phyloP scores from a whole-genome alignment of 441 rosid genomes.

The Populus tomentosa region DNA sequence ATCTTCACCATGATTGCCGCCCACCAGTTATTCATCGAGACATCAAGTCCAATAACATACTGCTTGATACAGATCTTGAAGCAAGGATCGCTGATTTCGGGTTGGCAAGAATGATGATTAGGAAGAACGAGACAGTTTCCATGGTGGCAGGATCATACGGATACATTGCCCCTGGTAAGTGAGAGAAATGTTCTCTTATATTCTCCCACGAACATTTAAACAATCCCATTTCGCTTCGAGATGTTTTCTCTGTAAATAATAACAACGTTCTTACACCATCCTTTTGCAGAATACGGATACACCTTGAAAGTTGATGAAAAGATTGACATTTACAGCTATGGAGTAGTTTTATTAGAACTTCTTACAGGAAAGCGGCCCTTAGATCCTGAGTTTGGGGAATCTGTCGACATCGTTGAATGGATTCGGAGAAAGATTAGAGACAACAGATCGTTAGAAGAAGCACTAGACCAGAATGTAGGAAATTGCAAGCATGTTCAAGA shows the following conservation, averaged over 20 bases:
- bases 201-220: neutral
- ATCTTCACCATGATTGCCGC: constrained; percentile 94
- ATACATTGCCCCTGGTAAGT: constrained; percentile 90
- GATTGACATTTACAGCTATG: constrained; percentile 82
- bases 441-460: constrained; percentile 54
- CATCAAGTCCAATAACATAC: constrained; percentile 89
- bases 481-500: constrained; percentile 81
- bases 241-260: neutral
- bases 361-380: constrained; percentile 60
- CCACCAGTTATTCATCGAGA: constrained; percentile 87
- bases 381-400: constrained; percentile 65
- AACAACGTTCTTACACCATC: neutral
- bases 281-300: constrained; percentile 71
- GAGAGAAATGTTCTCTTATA: neutral
- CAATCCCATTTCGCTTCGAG: neutral
- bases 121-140: constrained; percentile 90
- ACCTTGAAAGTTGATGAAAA: constrained; percentile 81
- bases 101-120: constrained; percentile 76
- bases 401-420: constrained; percentile 60
- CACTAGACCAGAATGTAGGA: constrained; percentile 64
- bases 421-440: constrained; percentile 59
- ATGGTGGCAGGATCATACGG: constrained; percentile 98
- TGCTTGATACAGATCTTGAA: constrained; percentile 79
- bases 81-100: constrained; percentile 99
- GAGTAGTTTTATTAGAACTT: constrained; percentile 71